These are phyloP conservation scores for Sordariomycetes sp. DNA, from an alignment of 2,329 filamentous ascomycete species.

Conservation along the genomic window DNA sequence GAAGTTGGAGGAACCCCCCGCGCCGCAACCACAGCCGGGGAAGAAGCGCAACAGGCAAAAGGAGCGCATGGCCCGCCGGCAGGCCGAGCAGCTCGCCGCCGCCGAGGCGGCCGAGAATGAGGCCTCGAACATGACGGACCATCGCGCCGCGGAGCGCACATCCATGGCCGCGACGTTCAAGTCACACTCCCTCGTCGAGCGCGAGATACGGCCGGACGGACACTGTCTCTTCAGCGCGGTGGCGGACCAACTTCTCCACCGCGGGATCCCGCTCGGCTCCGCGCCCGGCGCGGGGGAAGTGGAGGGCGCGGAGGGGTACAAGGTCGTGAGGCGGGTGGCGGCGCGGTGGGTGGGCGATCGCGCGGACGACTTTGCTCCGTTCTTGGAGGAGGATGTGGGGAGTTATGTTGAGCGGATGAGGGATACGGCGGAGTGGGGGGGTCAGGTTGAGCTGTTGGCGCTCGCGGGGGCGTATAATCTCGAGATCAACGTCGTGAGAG, in stretches of 20 bases:
- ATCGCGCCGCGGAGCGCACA: conserved; percentile 54
- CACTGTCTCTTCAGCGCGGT: conserved; percentile 92
- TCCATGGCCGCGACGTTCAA: conserved; percentile 58
- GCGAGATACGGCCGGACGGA: conserved; percentile 76
- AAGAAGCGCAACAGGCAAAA: conserved; percentile 88
- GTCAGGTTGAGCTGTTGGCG: conserved; percentile 79
- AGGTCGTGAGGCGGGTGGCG: conserved; percentile 53
- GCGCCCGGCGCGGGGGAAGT: conserved; percentile 3
- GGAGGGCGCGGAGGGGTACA: conserved; percentile 36
- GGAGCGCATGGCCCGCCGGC: conserved; percentile 76
- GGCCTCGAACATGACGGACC: conserved; percentile 60
- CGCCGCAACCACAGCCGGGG: conserved; percentile 9
- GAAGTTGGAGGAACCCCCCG: conserved; percentile 5
- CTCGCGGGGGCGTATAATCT: conserved; percentile 70
- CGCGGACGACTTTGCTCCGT: conserved; percentile 70
- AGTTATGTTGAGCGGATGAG: conserved; percentile 64
- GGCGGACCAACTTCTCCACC: conserved; percentile 62
- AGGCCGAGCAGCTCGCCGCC: conserved; percentile 67
- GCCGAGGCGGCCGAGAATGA: conserved; percentile 59
- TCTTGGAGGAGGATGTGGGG: conserved; percentile 69
- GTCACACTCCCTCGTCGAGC: conserved; percentile 52
- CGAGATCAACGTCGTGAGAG: conserved; percentile 74
- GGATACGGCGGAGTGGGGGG: conserved; percentile 91
- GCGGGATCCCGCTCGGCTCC: conserved; percentile 27
- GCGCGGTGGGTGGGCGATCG: conserved; percentile 66